phyloP scores from a whole-genome alignment of 2,329 filamentous ascomycete genomes.

The Lanzia echinophila region DNA sequence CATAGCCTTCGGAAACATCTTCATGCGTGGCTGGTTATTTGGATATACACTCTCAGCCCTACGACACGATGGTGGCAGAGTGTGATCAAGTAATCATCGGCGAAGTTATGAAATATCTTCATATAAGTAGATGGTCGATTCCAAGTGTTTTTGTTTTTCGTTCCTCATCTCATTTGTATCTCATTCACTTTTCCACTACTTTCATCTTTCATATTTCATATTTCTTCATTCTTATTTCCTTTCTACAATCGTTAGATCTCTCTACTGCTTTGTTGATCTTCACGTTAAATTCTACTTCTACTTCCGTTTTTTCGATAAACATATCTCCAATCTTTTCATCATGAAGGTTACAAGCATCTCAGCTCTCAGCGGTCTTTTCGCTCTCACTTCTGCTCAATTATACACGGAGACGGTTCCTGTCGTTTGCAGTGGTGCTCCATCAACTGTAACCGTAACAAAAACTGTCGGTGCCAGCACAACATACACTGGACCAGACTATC shows the following conservation, averaged over 20 bases:
- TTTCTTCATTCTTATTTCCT: background rate
- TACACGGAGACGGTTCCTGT: slow-evolving; percentile 4
- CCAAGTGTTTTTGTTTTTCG: background rate
- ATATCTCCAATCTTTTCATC: slow-evolving; percentile 3
- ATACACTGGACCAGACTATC: background rate
- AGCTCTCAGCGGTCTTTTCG: slow-evolving; percentile 10
- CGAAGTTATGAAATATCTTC: background rate
- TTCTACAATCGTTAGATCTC: background rate
- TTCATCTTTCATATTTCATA: background rate
- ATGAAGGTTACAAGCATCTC: slow-evolving; percentile 22
- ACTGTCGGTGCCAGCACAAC: background rate
- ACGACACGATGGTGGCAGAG: no score
- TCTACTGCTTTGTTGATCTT: background rate
- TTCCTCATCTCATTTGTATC: slow-evolving; percentile 1
- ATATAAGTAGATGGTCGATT: background rate
- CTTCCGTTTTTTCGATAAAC: background rate
- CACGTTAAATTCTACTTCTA: background rate
- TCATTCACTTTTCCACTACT: background rate
- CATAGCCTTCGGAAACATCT: background rate
- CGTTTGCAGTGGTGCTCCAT: background rate
- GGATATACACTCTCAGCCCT: background rate
- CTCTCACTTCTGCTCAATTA: slow-evolving; percentile 11
- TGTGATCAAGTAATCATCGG: background rate
- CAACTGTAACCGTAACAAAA: background rate
- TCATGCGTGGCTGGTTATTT: background rate